A percentile compares a stretch with the other conserved stretches of the same genome.
phyloP scores from a whole-genome alignment of 306 rosid species.

The Vicia villosa region DNA sequence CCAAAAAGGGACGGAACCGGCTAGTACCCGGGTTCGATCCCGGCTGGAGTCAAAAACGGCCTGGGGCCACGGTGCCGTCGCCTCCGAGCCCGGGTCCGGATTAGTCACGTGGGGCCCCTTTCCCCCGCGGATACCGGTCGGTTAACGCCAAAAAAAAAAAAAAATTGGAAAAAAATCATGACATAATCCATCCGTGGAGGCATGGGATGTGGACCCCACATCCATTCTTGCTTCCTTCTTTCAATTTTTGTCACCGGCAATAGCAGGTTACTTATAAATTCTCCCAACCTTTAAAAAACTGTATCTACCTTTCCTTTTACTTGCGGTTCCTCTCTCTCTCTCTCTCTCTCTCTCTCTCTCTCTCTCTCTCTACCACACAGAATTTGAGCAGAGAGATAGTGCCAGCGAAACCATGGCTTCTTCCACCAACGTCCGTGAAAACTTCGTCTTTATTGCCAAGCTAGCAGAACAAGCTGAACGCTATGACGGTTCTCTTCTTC shows the following conservation, averaged over 20 bases:
- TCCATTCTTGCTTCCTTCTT: background rate
- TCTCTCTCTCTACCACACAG: background rate
- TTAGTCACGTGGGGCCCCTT: no score
- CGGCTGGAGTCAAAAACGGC: no score
- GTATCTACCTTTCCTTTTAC: conserved; percentile 14
- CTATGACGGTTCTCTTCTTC: conserved; percentile 47
- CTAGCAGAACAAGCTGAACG: conserved; percentile 49
- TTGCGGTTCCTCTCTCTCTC: conserved; percentile 21
- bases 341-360: no score
- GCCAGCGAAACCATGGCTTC: conserved; percentile 39
- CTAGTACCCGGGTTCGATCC: no score
- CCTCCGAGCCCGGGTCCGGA: no score
- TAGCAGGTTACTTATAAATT: conserved; percentile 30
- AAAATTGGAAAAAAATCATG: background rate
- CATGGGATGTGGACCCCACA: background rate
- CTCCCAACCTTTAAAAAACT: background rate
- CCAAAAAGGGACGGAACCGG: no score
- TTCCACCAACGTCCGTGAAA: conserved; percentile 40
- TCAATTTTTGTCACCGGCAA: conserved; percentile 25
- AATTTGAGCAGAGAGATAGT: conserved; percentile 26
- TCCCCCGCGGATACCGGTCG: no score
- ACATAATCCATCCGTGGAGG: background rate
- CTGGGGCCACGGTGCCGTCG: no score
- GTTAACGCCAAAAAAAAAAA: no score
- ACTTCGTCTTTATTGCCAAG: conserved; percentile 41